Base-by-base conservation (phyloP, 192 early-diverging fungal genomes). In the Coemansia sp. region DNA sequence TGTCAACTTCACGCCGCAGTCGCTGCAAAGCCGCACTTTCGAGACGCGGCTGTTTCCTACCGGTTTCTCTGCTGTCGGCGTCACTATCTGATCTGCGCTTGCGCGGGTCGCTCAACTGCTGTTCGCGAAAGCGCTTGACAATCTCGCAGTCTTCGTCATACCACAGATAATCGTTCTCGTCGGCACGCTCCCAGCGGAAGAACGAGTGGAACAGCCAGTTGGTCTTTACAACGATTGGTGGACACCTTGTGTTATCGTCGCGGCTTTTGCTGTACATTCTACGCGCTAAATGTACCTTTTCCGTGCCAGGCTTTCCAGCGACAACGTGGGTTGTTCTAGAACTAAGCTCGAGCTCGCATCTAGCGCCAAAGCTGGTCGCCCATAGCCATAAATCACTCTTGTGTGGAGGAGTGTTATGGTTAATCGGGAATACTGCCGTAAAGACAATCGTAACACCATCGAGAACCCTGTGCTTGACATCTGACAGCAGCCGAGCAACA, bases 301-400 rank as follows among this genome's bases (percentile, higher is more conserved):
- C 82, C 0, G 91, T 91, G 10, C 87, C 84, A 10, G 66, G 77
- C 85, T 92, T 89, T 6, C 84, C 84, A 13, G 94, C 91, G 34
- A 99, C 85, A 9, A 99, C 80, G 63, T 99, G 96, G 0, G 96
- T 98, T 9, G 91, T 85, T 17, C 69, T 61, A 6, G 59, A 57
- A n/a, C 69, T 78, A 14, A 95, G 45, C 9, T 91, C 83, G 0
- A 62, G 62, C 2, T 75, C 83, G 65, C 93, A 94, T 24, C 64
- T 65, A 0, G 93, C 96, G 4, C 96, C 96, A 83, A 95, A 97
- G 15, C 73, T 73, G 33, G 55, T 53, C 9, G 95, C 94, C 55
- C 86, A 80, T 25, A 76, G 82, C 93, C 94, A 95, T 37, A 93
- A 76, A 24, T 94, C 93, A 18, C 87, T 83, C 17, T 82, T 80